Conservation (phyloP, 805 yeast species). For the Candida germanica region DNA sequence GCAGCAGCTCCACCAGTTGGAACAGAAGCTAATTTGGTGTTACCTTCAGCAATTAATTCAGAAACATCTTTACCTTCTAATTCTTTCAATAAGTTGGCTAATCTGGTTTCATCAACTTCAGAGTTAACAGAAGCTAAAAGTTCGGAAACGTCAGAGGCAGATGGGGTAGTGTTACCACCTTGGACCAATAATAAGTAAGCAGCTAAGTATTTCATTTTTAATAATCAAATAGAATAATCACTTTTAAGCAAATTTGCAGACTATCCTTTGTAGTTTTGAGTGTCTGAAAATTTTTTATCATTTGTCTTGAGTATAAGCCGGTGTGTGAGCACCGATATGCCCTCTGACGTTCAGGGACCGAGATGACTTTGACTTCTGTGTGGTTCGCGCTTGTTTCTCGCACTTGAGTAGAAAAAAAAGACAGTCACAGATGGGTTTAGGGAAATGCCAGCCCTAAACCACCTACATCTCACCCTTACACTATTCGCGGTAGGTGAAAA, state of each 20-base stretch:
- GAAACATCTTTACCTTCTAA: constrained; percentile 90
- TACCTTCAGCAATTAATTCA: constrained; percentile 92
- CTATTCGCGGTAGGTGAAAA: constrained; percentile 5
- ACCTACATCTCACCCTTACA: too few relatives aligned
- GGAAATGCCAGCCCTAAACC: too few relatives aligned
- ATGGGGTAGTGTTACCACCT: constrained; percentile 94
- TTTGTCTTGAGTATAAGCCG: constrained; percentile 5
- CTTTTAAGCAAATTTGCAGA: constrained; percentile 49
- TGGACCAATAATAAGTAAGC: constrained; percentile 97
- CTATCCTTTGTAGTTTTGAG: constrained; percentile 68
- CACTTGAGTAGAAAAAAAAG: too few relatives aligned
- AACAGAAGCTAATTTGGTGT: constrained; percentile 93
- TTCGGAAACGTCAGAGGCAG: constrained; percentile 85
- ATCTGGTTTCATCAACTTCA: constrained; percentile 88
- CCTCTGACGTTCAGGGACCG: too few relatives aligned
- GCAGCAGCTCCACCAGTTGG: constrained; percentile 98
- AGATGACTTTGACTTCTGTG: too few relatives aligned
- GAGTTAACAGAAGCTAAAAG: constrained; percentile 93
- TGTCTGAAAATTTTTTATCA: constrained; percentile 17
- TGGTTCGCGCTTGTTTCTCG: too few relatives aligned
- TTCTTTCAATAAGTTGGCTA: constrained; percentile 74
- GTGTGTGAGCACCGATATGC: too few relatives aligned
- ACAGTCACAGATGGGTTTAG: too few relatives aligned
- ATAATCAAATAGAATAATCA: constrained; percentile 17
- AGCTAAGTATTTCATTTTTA: constrained; percentile 89